Conservation (phyloP, 2,329 filamentous ascomycete genomes). For the Fusarium oxysporum region DNA sequence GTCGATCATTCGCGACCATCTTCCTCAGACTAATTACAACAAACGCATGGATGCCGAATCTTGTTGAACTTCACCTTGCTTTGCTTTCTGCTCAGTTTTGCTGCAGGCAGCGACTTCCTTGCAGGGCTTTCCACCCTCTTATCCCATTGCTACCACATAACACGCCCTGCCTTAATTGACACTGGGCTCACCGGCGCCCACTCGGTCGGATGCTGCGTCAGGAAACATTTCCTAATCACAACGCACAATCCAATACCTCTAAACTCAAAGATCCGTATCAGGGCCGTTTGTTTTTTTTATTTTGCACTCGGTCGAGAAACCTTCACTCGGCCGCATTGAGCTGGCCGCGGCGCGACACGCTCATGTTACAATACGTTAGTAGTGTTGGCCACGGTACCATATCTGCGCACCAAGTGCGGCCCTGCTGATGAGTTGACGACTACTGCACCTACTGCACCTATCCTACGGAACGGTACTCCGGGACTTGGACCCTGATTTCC, state of each 20-base stretch:
- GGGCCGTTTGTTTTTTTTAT: background rate
- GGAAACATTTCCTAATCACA: background rate
- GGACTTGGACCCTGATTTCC: conserved; percentile 48
- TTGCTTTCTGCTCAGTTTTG: conserved; percentile 7
- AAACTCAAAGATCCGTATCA: background rate
- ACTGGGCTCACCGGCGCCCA: background rate
- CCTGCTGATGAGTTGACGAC: conserved; percentile 12
- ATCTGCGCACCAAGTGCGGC: background rate
- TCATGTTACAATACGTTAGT: background rate
- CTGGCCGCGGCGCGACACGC: conserved; percentile 10
- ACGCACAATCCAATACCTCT: background rate
- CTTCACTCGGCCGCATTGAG: conserved; percentile 22
- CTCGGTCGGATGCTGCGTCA: background rate
- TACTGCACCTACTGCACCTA: conserved; percentile 29
- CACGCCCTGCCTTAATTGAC: conserved; percentile 5
- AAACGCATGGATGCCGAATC: background rate
- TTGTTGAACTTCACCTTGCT: conserved; percentile 17
- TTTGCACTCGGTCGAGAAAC: conserved; percentile 6
- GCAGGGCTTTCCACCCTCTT: conserved; percentile 10
- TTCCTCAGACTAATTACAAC: background rate
- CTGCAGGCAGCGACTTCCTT: conserved; percentile 8
- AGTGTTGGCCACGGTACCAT: background rate
- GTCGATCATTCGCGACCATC: conserved; percentile 24
- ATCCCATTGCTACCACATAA: conserved; percentile 12
- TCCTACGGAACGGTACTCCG: conserved; percentile 33